Percentiles rank a stretch among this genome's conserved stretches.
phyloP scores from a whole-genome alignment of 2,329 filamentous ascomycete species.

The Sphaerostilbella broomeana region DNA sequence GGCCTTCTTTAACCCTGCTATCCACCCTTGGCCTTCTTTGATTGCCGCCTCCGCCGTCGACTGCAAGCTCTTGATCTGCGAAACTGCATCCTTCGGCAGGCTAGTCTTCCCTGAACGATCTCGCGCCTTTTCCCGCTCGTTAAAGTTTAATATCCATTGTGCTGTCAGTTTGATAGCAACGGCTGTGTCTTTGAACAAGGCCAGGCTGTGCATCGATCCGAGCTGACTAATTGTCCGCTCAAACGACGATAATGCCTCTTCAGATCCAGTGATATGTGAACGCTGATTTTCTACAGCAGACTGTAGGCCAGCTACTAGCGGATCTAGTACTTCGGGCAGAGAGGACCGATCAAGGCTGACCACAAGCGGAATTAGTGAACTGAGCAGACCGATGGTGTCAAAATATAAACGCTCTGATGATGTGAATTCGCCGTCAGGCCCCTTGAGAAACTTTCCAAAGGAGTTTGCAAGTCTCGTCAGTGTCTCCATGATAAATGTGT shows the following conservation, averaged over 20 bases:
- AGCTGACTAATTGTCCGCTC: slow-evolving; percentile 21
- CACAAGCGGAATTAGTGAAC: slow-evolving; percentile 27
- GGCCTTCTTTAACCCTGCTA: slow-evolving; percentile 26
- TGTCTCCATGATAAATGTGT: slow-evolving; percentile 37
- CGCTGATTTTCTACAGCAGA: slow-evolving; percentile 23
- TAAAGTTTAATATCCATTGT: slow-evolving; percentile 30
- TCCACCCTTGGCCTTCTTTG: slow-evolving; percentile 26
- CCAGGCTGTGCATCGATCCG: slow-evolving; percentile 30
- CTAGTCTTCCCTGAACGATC: slow-evolving; percentile 33
- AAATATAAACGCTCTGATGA: slow-evolving; percentile 38
- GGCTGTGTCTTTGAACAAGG: slow-evolving; percentile 33
- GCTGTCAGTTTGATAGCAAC: slow-evolving; percentile 25
- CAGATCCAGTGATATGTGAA: slow-evolving; percentile 12
- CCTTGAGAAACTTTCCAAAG: slow-evolving; percentile 33
- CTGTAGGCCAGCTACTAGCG: slow-evolving; percentile 22
- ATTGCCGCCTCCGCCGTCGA: slow-evolving; percentile 24
- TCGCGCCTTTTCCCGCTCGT: slow-evolving; percentile 34
- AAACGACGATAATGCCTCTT: slow-evolving; percentile 12
- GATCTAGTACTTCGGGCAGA: slow-evolving; percentile 20
- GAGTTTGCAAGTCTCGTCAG: slow-evolving; percentile 38
- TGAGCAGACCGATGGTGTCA: slow-evolving; percentile 36
- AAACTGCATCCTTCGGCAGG: slow-evolving; percentile 31
- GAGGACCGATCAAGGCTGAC: slow-evolving; percentile 20
- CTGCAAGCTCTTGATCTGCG: slow-evolving; percentile 29
- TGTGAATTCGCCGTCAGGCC: slow-evolving; percentile 29